These are phyloP conservation scores for Nitzschia sp. DNA, from an alignment of 108 stramenopile species.

Conservation along the genomic window DNA sequence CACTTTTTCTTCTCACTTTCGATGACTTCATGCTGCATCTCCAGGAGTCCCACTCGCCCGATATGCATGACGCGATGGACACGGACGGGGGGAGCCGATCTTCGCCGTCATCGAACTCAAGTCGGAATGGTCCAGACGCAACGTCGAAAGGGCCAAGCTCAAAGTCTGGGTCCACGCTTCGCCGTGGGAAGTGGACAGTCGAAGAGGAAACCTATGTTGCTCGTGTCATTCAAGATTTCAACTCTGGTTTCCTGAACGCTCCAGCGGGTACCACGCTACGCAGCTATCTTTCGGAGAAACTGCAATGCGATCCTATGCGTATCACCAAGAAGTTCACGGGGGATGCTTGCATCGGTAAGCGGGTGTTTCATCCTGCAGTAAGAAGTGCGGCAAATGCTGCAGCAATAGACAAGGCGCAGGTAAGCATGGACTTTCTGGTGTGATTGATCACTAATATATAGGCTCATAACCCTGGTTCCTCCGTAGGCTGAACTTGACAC, in stretches of 20 bases:
- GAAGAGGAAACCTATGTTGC: conserved; percentile 97
- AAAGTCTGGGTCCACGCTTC: conserved; percentile 40
- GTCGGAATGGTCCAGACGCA: neutral
- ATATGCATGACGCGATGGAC: too few species aligned
- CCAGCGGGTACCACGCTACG: conserved; percentile 95
- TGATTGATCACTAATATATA: too few species aligned
- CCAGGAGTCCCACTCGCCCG: too few species aligned
- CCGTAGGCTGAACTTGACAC: conserved; percentile 64
- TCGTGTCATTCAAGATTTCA: conserved; percentile 93
- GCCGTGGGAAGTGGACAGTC: conserved; percentile 91
- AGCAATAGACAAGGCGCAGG: conserved; percentile 75
- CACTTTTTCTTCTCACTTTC: too few species aligned
- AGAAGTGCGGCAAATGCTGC: conserved; percentile 54
- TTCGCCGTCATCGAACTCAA: neutral
- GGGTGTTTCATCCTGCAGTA: conserved; percentile 82
- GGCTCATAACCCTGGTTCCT: neutral
- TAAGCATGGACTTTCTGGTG: conserved; percentile 29
- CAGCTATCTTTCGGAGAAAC: conserved; percentile 92
- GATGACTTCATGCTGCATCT: too few species aligned
- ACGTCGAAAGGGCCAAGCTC: neutral
- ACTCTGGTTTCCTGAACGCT: conserved; percentile 89
- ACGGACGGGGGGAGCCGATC: neutral
- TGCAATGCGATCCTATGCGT: conserved; percentile 99
- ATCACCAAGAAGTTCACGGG: conserved; percentile 99
- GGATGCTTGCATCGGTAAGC: conserved; percentile 92